Base-by-base conservation (phyloP, 768 basidiomycete genomes). In the Lactarius trivialis region DNA sequence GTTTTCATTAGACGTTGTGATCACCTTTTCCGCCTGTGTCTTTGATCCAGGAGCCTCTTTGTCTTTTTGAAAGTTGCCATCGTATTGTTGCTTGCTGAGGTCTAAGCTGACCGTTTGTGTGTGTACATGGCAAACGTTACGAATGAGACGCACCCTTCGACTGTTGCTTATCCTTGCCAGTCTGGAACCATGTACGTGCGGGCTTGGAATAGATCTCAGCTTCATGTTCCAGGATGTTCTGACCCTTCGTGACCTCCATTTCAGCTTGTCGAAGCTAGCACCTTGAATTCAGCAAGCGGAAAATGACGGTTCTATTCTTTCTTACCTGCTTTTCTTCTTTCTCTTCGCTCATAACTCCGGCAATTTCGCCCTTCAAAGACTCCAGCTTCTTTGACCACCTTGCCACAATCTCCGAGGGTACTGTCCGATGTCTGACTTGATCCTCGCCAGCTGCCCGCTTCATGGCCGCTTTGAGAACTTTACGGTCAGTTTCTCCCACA, bases 141-240 rank as follows among this genome's bases (percentile, higher is more conserved):
- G 37, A 41, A 30, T 41, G 30, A 45, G 41, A 68, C 57, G 7
- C 65, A 96, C 94, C 88, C 83, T 88, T 84, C 5, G 93, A 81
- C 63, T 82, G 83, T 65, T 79, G 74, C 76, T 90, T 98, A 69
- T 97, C 93, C 72, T 88, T 89, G 60, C 80, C 78, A 9, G 81
- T 85, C 75, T 98, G 97, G 81, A 99, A 99, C 97, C 97, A 99
- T n/a, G 94, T 98, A 68, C 96, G 82, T 19, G 93, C 93, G 6
- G 97, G 97, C 61, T 95, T 80, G 24, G 91, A 87, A 73, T 85
- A 91, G 68, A 99, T 99, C 76, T 98, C 96, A 12, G 80, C 83
- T 73, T 91, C 83, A 66, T 98, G 93, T 71, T 97, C 89, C 54
- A 98, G 84, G 81, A 98, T 85, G 72, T 99, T 99, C 75, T 96